These are phyloP conservation scores for Kwoniella newhampshirensis DNA, from an alignment of 768 basidiomycete species.

Conservation along the genomic window DNA sequence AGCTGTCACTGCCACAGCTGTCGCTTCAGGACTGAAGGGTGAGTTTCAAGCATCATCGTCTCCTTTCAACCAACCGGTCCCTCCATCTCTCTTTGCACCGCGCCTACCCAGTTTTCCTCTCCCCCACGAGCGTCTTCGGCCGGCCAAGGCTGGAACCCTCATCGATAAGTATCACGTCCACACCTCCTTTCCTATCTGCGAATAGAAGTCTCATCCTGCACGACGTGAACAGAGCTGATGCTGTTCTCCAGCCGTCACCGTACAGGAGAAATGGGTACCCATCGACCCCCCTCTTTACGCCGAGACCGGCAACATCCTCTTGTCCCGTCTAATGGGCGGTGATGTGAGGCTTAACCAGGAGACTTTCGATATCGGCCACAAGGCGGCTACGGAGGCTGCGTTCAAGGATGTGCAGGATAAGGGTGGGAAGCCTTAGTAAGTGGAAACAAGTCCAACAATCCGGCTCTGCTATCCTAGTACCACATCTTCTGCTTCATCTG, in stretches of 20 bases:
- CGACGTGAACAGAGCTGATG: background rate
- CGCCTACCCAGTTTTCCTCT: no score
- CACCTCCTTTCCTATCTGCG: background rate
- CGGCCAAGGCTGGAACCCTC: background rate
- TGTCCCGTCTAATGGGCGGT: conserved; percentile 41
- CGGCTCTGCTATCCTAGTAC: no score
- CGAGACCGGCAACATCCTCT: conserved; percentile 34
- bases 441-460: no score
- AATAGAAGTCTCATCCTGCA: conserved; percentile 1
- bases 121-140: no score
- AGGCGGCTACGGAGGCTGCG: conserved; percentile 33
- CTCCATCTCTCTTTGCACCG: no score
- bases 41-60: conserved; percentile 5
- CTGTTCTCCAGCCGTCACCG: conserved; percentile 21
- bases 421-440: conserved; percentile 38
- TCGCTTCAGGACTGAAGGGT: conserved; percentile 36
- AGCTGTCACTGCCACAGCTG: conserved; percentile 38
- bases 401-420: conserved; percentile 33
- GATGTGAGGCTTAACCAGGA: conserved; percentile 38
- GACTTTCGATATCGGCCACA: conserved; percentile 37
- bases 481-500: no score
- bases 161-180: background rate
- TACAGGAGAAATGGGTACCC: conserved; percentile 42
- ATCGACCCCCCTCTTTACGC: conserved; percentile 34
- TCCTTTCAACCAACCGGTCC: background rate